Percentiles rank a stretch among this genome's conserved stretches.
phyloP scores from a whole-genome alignment of 257 asterid genomes.

The Nicotiana paniculata region DNA sequence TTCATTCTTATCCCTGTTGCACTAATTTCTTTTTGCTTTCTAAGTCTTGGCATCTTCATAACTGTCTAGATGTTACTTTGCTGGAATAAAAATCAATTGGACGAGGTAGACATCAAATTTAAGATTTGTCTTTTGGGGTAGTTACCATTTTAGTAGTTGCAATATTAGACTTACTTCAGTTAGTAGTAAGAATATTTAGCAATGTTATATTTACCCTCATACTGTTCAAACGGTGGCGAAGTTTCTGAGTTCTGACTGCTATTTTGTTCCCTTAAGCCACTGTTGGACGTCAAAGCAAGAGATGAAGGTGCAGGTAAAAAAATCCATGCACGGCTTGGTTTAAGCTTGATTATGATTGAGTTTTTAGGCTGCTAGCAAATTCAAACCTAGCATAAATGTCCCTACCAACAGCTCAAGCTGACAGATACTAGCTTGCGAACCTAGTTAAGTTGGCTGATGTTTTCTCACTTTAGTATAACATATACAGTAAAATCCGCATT shows the following conservation, averaged over 20 bases:
- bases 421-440: background rate
- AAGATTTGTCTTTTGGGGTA: background rate
- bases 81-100: background rate
- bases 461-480: background rate
- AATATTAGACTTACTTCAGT: background rate
- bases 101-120: background rate
- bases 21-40: background rate
- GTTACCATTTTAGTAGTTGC: conserved; percentile 1
- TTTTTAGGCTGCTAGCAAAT: background rate
- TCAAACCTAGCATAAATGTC: conserved; percentile 1
- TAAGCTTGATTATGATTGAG: background rate
- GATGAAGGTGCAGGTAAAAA: background rate
- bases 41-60: background rate
- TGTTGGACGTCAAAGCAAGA: background rate
- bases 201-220: background rate
- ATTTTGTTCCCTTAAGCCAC: background rate
- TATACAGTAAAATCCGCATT: background rate
- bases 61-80: background rate
- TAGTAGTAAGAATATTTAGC: background rate
- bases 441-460: background rate
- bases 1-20: background rate
- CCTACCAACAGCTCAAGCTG: background rate
- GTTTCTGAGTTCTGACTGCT: background rate
- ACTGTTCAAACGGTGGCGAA: background rate
- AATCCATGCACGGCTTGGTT: background rate